These are phyloP conservation scores for Mycena sp. DNA, from an alignment of 1,284 basidiomycete genomes.

Conservation along the genomic window DNA sequence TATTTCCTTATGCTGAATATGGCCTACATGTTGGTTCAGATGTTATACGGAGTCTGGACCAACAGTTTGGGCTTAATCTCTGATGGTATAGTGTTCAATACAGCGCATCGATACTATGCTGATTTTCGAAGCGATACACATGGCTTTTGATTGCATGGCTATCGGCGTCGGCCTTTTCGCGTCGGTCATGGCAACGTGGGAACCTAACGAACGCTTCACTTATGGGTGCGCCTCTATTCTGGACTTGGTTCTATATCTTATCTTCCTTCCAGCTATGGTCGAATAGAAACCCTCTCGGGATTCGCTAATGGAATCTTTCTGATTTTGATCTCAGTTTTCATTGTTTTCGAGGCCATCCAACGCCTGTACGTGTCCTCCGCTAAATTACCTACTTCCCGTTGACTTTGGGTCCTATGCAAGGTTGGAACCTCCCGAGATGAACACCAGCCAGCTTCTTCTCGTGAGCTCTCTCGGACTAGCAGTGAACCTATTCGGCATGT, in stretches of 20 bases:
- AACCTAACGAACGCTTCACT: slow-evolving; percentile 93
- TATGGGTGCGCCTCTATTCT: slow-evolving; percentile 75
- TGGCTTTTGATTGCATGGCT: slow-evolving; percentile 99
- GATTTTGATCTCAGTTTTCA: slow-evolving; percentile 96
- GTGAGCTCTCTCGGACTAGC: slow-evolving; percentile 90
- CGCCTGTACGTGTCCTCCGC: slow-evolving; percentile 75
- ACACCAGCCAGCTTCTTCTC: slow-evolving; percentile 91
- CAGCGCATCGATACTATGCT: background rate
- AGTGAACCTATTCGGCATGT: slow-evolving; percentile 99
- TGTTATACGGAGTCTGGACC: slow-evolving; percentile 97
- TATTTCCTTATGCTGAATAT: slow-evolving; percentile 97
- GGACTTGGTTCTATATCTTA: background rate
- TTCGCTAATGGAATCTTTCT: slow-evolving; percentile 99
- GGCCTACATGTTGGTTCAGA: slow-evolving; percentile 95
- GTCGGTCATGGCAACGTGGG: slow-evolving; percentile 98
- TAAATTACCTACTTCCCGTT: background rate
- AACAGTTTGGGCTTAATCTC: slow-evolving; percentile 97
- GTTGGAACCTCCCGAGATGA: slow-evolving; percentile 97
- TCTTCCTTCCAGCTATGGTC: slow-evolving; percentile 74
- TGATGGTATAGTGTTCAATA: slow-evolving; percentile 74
- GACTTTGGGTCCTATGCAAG: slow-evolving; percentile 49
- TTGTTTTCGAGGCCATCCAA: slow-evolving; percentile 98
- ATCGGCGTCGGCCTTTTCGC: slow-evolving; percentile 96
- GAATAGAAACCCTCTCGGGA: slow-evolving; percentile 99
- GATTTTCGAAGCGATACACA: slow-evolving; percentile 87